Evolutionary conservation across 2,329 filamentous ascomycete species (phyloP), one percentile per base, ranked within the genome.

Genomic region (Ciborinia camelliae): DNA sequence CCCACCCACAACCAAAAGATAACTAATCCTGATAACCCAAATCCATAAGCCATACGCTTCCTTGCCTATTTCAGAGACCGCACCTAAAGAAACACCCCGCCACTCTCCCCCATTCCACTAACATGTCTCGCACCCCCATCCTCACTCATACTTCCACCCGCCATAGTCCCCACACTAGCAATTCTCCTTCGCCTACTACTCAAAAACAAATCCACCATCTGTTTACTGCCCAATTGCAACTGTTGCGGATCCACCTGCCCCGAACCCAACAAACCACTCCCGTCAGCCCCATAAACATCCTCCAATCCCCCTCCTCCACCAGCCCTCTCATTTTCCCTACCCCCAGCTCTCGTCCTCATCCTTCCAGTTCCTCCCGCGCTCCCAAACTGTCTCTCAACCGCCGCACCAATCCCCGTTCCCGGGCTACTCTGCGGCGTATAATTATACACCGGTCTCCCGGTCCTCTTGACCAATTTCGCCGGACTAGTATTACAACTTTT

Each of bases 151-250:
- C 41, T 64, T 4, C 65, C 72, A n/a, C 71, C 71, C 7, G 78
- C 76, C 4, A 76, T 76, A 57, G 75, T 77, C 8, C 77, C 78
- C 8, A 35, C 48, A 15, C 77, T 78, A 30, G 75, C 72, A 45
- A 79, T 77, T 15, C 77, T 76, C 66, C 73, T 79, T 20, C 79
- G 77, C 23, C 82, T 77, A 54, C 79, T 82, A 66, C 76, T 83
- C 35, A 85, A 74, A 70, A 85, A 85, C 57, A 81, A 65, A 61
- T 85, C 82, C 9, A 85, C 82, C 80, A 85, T 84, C 50, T 76
- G 76, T 72, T 80, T 80, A 69, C 81, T 82, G 2, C 80, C 80
- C 66, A 79, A 72, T 0, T 72, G 72, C 66, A 78, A 72, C 0
- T 72, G 73, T 65, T 80, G 78, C 0, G 74, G 72, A 47, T 77